Evolutionary conservation across 169 alveolate genomes (phyloP).

Genomic region (Plasmodium coatneyi): DNA sequence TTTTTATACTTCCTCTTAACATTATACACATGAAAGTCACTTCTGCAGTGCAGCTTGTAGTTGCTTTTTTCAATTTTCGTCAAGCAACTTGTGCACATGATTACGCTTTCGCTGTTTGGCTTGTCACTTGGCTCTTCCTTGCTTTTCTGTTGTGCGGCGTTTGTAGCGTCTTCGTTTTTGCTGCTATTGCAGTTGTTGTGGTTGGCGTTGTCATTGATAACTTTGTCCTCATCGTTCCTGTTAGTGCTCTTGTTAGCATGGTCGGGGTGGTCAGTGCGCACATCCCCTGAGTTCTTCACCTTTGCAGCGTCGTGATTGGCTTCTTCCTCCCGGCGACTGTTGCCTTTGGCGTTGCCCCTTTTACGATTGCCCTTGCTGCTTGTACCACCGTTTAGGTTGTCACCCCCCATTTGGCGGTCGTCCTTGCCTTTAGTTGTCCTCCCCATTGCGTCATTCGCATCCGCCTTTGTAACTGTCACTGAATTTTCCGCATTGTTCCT

Average conservation of each 20-base stretch:
- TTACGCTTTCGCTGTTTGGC: conserved; percentile 18
- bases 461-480: too few relatives aligned
- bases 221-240: neutral
- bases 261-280: neutral
- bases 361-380: neutral
- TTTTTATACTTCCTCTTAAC: conserved; percentile 84
- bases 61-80: conserved; percentile 76
- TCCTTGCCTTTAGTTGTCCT: neutral
- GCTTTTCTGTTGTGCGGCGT: neutral
- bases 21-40: conserved; percentile 88
- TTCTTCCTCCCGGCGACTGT: neutral
- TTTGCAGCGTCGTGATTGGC: neutral
- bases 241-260: neutral
- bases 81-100: conserved; percentile 84
- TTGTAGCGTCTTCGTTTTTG: neutral
- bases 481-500: neutral
- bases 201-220: neutral
- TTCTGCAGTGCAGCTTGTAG: conserved; percentile 83
- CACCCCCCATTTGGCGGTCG: neutral
- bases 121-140: neutral
- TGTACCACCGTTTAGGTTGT: neutral
- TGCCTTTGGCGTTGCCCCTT: neutral
- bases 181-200: neutral
- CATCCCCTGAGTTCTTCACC: neutral
- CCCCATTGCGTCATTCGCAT: neutral